A percentile compares a stretch with the other conserved stretches of the same genome.
Evolutionary conservation across 2,329 filamentous ascomycete species (phyloP).

Genomic region (Blastomyces silverae): DNA sequence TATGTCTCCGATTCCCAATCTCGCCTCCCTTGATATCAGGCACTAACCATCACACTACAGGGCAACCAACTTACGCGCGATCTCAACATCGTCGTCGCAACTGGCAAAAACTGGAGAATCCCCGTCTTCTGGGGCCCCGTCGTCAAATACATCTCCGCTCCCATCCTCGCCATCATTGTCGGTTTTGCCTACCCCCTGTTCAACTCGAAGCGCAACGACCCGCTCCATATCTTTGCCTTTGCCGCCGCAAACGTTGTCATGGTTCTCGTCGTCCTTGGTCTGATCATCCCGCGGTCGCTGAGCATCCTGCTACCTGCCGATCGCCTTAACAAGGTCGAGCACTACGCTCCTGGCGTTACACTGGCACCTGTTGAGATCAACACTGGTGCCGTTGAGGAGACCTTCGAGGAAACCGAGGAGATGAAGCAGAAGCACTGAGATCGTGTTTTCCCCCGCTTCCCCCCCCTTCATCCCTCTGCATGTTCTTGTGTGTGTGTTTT

Average conservation of each 20-base stretch:
- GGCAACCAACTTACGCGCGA: slow-evolving; percentile 45
- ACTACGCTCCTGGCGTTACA: background rate
- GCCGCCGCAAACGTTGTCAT: background rate
- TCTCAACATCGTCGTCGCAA: slow-evolving; percentile 49
- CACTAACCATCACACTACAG: background rate
- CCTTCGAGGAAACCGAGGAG: background rate
- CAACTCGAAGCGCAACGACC: background rate
- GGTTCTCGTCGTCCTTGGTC: background rate
- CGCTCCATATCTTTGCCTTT: background rate
- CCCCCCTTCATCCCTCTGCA: no score
- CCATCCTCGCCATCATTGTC: slow-evolving; percentile 33
- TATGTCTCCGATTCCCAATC: background rate
- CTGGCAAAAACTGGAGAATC: slow-evolving; percentile 52
- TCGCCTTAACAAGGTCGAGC: background rate
- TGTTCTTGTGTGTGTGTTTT: background rate
- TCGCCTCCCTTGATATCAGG: background rate
- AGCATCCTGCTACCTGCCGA: background rate
- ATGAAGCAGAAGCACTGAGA: background rate
- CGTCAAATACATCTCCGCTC: slow-evolving; percentile 46
- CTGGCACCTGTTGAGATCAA: background rate
- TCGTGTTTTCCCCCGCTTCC: background rate
- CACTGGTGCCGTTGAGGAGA: background rate
- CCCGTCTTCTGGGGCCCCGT: slow-evolving; percentile 48
- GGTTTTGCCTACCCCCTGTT: background rate
- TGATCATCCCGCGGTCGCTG: background rate